Percentiles rank a stretch among this genome's conserved stretches.
These are phyloP conservation scores for Aspergillus niger DNA, from an alignment of 2,329 filamentous ascomycete species.

Conservation along the genomic window DNA sequence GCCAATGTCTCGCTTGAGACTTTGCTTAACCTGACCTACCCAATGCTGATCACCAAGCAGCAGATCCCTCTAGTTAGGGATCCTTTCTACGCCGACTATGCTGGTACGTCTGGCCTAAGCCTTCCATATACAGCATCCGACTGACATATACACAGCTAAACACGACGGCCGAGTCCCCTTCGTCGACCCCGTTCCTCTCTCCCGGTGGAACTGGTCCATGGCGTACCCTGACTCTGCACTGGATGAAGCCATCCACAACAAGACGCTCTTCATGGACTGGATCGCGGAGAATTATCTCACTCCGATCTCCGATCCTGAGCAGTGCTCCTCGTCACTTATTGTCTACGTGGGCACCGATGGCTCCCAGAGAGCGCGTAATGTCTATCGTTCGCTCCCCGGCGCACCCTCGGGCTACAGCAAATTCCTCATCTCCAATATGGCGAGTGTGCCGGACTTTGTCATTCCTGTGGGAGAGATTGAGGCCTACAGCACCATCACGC, in stretches of 20 bases:
- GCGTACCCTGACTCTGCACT: slow-evolving; percentile 41
- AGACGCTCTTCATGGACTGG: slow-evolving; percentile 53
- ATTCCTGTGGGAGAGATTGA: slow-evolving; percentile 47
- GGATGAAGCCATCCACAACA: slow-evolving; percentile 51
- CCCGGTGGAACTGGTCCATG: slow-evolving; percentile 53
- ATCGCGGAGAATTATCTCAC: slow-evolving; percentile 25
- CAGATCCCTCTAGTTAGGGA: slow-evolving; percentile 50
- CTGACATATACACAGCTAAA: slow-evolving; percentile 18
- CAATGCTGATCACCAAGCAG: slow-evolving; percentile 35
- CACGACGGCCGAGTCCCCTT: slow-evolving; percentile 52
- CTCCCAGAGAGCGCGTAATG: slow-evolving; percentile 48
- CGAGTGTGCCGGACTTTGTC: slow-evolving; percentile 46
- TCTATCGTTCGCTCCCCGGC: slow-evolving; percentile 45
- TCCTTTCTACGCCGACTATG: slow-evolving; percentile 55
- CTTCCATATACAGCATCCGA: background rate
- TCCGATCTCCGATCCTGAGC: background rate
- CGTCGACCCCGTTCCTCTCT: slow-evolving; percentile 52
- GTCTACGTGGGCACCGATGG: slow-evolving; percentile 51
- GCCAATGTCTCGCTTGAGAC: slow-evolving; percentile 33
- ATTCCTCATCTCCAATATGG: slow-evolving; percentile 32
- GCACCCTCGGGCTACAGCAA: slow-evolving; percentile 52
- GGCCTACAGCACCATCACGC: slow-evolving; percentile 35
- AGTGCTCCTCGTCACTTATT: slow-evolving; percentile 35
- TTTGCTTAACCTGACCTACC: slow-evolving; percentile 27
- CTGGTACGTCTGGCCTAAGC: slow-evolving; percentile 22